A percentile compares a stretch with the other conserved stretches of the same genome.
phyloP scores from a whole-genome alignment of 2,329 filamentous ascomycete species.

The Westerdykella aurantiaca region DNA sequence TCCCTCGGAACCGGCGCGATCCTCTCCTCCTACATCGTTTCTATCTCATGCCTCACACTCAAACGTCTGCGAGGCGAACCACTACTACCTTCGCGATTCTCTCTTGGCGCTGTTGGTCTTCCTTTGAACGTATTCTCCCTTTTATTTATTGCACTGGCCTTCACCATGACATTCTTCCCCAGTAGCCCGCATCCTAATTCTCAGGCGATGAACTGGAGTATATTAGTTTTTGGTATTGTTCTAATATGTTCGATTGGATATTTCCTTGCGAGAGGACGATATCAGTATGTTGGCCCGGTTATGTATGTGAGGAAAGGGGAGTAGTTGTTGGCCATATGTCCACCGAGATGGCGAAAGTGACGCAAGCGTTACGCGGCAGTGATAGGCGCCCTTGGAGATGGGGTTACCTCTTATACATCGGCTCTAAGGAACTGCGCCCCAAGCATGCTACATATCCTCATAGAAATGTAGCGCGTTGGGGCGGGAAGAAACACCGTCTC shows the following conservation, averaged over 20 bases:
- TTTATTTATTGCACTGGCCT: slow-evolving; percentile 29
- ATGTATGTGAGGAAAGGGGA: slow-evolving; percentile 1
- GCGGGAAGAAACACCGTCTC: too few relatives aligned
- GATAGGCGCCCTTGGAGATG: too few relatives aligned
- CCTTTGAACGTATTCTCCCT: slow-evolving; percentile 34
- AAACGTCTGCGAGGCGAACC: slow-evolving; percentile 19
- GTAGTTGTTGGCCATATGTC: too few relatives aligned
- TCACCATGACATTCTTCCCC: slow-evolving; percentile 25
- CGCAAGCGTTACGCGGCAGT: too few relatives aligned
- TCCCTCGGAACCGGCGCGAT: slow-evolving; percentile 28
- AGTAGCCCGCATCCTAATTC: not conserved
- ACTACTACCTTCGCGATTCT: slow-evolving; percentile 29
- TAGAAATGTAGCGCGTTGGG: too few relatives aligned
- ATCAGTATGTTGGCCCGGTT: slow-evolving; percentile 26
- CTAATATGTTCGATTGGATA: slow-evolving; percentile 37
- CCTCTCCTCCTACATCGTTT: slow-evolving; percentile 30
- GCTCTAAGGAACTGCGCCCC: too few relatives aligned
- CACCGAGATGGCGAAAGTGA: too few relatives aligned
- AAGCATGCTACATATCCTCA: too few relatives aligned
- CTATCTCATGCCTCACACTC: slow-evolving; percentile 26
- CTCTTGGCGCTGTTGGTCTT: slow-evolving; percentile 34
- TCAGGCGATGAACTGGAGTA: slow-evolving; percentile 15
- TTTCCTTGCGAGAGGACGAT: slow-evolving; percentile 33
- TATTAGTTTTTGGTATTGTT: slow-evolving; percentile 37
- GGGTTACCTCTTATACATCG: too few relatives aligned